Evolutionary conservation across 805 yeast genomes (phyloP).

Genomic region (Wickerhamomyces bovis): DNA sequence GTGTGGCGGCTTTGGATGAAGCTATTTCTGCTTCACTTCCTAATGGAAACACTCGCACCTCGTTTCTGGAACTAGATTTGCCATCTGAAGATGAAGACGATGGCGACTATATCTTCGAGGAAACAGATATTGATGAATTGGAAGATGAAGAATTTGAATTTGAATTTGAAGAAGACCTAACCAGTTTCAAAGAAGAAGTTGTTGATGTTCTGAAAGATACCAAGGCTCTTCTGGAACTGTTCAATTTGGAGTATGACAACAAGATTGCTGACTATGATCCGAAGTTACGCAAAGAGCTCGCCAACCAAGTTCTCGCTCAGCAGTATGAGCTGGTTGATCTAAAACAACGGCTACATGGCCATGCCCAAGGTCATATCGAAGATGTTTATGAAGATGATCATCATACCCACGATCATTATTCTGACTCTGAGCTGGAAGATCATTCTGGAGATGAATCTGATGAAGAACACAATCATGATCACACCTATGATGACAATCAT

Average conservation of each 20-base stretch:
- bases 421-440: not conserved
- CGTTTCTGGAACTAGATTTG: not conserved
- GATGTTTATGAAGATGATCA: not conserved
- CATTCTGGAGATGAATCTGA: not conserved
- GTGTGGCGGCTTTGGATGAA: not conserved
- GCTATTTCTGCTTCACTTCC: not conserved
- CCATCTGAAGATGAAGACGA: conserved; percentile 1
- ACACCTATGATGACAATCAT: not conserved
- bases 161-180: not conserved
- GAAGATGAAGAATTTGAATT: conserved; percentile 14
- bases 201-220: not conserved
- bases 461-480: not conserved
- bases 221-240: not conserved
- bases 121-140: conserved; percentile 2
- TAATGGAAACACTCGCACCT: not conserved
- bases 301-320: conserved; percentile 3
- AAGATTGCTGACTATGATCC: not conserved
- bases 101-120: conserved; percentile 1
- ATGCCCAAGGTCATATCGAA: not conserved
- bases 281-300: conserved; percentile 1
- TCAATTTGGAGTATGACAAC: not conserved
- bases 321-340: conserved; percentile 4
- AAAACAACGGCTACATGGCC: conserved; percentile 1
- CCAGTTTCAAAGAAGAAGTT: not conserved
- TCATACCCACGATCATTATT: not conserved